Evolutionary conservation across 208 protist species (phyloP), one percentile per base, ranked within the genome.

Genomic region (Leptomonas pyrrhocoris): DNA sequence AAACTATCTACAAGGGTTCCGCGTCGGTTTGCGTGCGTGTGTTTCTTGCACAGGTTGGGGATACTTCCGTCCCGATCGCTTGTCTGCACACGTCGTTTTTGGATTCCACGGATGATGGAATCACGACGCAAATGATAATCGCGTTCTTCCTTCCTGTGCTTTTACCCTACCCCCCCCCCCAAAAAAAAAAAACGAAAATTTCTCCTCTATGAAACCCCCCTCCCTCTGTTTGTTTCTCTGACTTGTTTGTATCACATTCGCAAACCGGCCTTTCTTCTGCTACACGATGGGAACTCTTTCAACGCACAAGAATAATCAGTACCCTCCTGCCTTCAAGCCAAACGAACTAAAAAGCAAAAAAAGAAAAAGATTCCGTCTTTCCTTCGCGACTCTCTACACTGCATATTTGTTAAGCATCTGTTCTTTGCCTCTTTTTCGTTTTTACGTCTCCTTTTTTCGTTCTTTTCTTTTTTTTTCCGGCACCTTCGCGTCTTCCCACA

Each of bases 381-480:
- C 12, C n/a, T 48, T 31, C 57, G 8, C 15, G 42, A 63, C 42
- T 38, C 42, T 63, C 43, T 34, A 21, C 4, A 21, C 36, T 2
- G 28, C 11, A 45, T 45, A 60, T 60, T 60, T 31, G 7, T 28
- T 60, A 60, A 28, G 43, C 12, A 18, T 19, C 36, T 48, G 23
- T 60, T 60, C 36, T 60, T 60, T 45, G 36, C 11, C 30, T 60
- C 21, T 16, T 60, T 34, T 45, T 34, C 21, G 36, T 60, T 6
- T 53, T 12, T 6, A 53, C 48, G 21, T 60, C 43, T 62, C 46
- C 60, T 38, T 56, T 36, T 68, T 59, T 62, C 50, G n/a, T n/a
- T 73, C 18, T 66, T 60, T 38, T 18, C 27, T 60, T 19, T 70
- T 23, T 31, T 31, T 73, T 38, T 9, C 34, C 9, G 34, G 19